Percentiles rank a stretch among this genome's conserved stretches.
phyloP scores from a whole-genome alignment of 73 alveolate genomes.

The Effrenium voratum region DNA sequence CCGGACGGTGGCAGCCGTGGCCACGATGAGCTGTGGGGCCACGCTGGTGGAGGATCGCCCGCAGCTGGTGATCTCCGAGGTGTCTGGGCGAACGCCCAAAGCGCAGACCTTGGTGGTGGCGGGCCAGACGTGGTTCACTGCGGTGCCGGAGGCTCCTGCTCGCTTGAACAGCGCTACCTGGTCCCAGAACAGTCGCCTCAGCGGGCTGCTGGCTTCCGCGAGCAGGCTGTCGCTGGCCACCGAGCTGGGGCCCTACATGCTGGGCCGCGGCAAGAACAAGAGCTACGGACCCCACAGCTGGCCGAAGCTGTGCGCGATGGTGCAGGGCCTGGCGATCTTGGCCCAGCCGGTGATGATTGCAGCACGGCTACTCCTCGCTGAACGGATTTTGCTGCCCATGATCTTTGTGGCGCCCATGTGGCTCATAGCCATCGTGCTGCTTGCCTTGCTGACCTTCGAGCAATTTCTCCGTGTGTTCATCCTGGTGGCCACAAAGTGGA shows the following conservation, averaged over 20 bases:
- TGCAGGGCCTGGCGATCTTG: constrained; percentile 44
- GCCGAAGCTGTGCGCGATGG: constrained; percentile 40
- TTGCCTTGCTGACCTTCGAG: too few species aligned
- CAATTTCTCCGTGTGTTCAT: constrained; percentile 38
- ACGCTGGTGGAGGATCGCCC: constrained; percentile 17
- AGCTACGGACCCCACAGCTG: constrained; percentile 9
- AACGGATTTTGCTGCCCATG: constrained; percentile 28
- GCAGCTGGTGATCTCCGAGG: constrained; percentile 48
- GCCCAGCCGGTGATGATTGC: constrained; percentile 34
- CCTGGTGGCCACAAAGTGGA: constrained; percentile 38
- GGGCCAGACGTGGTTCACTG: constrained; percentile 16
- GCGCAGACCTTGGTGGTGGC: constrained; percentile 22
- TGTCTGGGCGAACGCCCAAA: constrained; percentile 19
- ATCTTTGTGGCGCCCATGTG: background rate
- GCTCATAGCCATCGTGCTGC: too few species aligned
- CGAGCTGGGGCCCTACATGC: too few species aligned
- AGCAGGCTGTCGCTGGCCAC: too few species aligned
- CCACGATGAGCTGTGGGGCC: background rate
- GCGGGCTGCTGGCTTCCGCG: too few species aligned
- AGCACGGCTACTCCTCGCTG: constrained; percentile 39
- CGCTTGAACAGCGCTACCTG: too few species aligned
- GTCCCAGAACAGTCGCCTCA: too few species aligned
- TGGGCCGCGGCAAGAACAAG: too few species aligned
- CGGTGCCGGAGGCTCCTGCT: too few species aligned
- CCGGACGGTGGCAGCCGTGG: background rate